Percentiles rank a stretch among this genome's conserved stretches.
These are phyloP conservation scores for Plasmodium adleri DNA, from an alignment of 169 alveolate genomes.

Conservation along the genomic window DNA sequence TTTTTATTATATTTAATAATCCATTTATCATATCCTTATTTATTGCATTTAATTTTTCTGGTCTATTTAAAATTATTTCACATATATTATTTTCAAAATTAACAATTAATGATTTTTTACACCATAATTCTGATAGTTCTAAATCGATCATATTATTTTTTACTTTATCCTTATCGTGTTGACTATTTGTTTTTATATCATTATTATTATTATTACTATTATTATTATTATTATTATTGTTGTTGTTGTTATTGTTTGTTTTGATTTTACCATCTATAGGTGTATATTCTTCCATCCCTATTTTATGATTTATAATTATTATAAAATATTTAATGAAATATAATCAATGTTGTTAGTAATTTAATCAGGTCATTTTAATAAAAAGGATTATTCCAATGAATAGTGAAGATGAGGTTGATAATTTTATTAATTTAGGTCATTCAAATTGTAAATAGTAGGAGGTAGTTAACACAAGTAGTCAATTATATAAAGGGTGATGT, in stretches of 20 bases:
- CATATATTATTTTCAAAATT: constrained; percentile 44
- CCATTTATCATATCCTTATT: constrained; percentile 71
- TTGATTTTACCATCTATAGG: too few species aligned
- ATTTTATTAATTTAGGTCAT: too few species aligned
- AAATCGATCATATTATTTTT: constrained; percentile 41
- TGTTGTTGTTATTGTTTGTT: neutral
- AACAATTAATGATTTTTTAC: constrained; percentile 48
- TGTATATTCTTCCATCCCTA: too few species aligned
- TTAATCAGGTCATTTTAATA: too few species aligned
- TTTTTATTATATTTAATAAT: constrained; percentile 51
- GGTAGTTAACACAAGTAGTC: too few species aligned
- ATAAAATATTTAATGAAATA: too few species aligned
- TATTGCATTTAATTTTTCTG: constrained; percentile 62
- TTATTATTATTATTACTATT: neutral
- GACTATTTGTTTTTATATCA: neutral
- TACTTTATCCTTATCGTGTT: neutral
- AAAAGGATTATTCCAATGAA: too few species aligned
- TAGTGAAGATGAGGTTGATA: too few species aligned
- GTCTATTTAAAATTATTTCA: constrained; percentile 69
- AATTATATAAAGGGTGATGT: too few species aligned
- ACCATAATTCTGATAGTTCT: constrained; percentile 63
- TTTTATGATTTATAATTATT: too few species aligned
- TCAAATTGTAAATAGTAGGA: too few species aligned
- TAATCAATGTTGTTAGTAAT: too few species aligned
- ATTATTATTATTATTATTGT: neutral